Base-by-base conservation (phyloP, 2,329 filamentous ascomycete genomes). In the Neonectria faginata region DNA sequence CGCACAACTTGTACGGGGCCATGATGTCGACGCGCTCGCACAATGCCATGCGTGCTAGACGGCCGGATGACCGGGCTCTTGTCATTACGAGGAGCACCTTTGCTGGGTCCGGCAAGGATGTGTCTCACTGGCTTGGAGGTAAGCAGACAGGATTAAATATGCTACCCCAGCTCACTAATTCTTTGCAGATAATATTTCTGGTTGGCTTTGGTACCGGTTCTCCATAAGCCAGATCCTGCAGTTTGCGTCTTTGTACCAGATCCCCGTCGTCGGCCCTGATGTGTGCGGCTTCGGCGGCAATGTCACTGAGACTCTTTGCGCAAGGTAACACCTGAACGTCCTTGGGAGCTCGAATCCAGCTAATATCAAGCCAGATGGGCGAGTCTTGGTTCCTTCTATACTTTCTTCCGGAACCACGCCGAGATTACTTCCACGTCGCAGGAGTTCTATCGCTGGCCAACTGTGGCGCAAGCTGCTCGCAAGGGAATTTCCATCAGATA, bases 81-180 rank as follows among this genome's bases (percentile, higher is more conserved):
- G 82, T 94, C 52, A 92, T 95, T 69, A 93, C 91, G 0, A 88
- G 92, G 25, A 91, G 88, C 20, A 94, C 91, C 0, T 94, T 92
- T 72, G 89, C 91, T 2, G 91, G 92, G 6, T 88, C 90, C 0
- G 92, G 92, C 3, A 74, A 79, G 3, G 81, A 92, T 82, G 72
- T 94, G 77, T 74, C 88, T 73, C 75, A 91, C 67, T 89, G 86
- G 86, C 82, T 88, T 3, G 86, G 86, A 9, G 67, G 67, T 68
- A 51, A 29, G 22, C 22, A 22, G 22, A 22, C 22, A 22, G 2
- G 22, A 22, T 22, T 22, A 22, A 22, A 22, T 22, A 22, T 3
- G 22, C 22, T 3, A 22, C 22, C 2, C 2, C 22, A 3, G 22
- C 22, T 22, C 22, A 22, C 22, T 22, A 22, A 22, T 4, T 22